Evolutionary conservation across 2,329 filamentous ascomycete species (phyloP), one percentile per base, ranked within the genome.

Genomic region (Aureobasidium sp.): DNA sequence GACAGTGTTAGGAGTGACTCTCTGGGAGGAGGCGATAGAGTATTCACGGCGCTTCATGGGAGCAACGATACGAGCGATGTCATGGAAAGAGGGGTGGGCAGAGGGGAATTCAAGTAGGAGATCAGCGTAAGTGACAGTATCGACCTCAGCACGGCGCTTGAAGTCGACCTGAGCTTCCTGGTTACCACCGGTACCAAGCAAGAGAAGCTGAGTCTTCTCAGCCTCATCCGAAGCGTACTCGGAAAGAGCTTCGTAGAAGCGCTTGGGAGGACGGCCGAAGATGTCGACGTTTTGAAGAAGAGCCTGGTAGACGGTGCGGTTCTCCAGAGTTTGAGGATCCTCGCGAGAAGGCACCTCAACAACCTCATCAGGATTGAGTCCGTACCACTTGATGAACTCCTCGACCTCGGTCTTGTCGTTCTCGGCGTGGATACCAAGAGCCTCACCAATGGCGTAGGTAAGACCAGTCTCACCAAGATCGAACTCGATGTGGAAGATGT

Each of bases 401-500:
- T 86, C 79, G 64, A 97, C 87, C 65, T 94, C 83, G 50, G 81
- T 78, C 51, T 87, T 82, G 74, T 97, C 88, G 76, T 99, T 99
- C 77, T 97, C 90, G 7, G 92, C 90, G 75, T 99, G 94, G 66
- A 99, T 92, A 67, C 94, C 94, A 20, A 99, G 87, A 51, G 94
- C 94, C 79, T 99, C 94, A 63, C 94, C 94, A 70, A 99, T 97
- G 73, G 96, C 90, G 78, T 99, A 99, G 46, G 85, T 96, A 66
- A 99, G 85, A 43, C 92, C 93, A 37, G 93, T 96, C 70, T 87
- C 78, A 64, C 93, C 93, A 27, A 99, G 85, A 72, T 97, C 94
- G 71, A 99, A 99, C 77, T 99, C 94, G 66, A 99, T 97, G 79
- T 99, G 94, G 87, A 99, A 99, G 76, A 99, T 97, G 82, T 99